phyloP scores from a whole-genome alignment of 2,329 filamentous ascomycete species.

The Penicillium janthinellum region DNA sequence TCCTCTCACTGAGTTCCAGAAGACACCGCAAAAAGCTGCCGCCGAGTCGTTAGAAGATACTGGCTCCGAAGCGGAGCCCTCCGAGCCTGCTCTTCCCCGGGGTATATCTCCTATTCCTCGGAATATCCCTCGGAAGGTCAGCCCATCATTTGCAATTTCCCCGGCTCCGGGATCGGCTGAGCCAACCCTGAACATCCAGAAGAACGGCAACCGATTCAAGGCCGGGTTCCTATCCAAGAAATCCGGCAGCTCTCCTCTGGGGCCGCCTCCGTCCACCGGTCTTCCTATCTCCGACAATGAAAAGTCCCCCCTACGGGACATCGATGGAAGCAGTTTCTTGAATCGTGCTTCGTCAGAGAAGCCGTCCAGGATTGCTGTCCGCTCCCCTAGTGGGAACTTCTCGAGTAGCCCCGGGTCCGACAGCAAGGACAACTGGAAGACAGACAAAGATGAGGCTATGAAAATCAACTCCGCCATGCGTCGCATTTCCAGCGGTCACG shows the following conservation, averaged over 20 bases:
- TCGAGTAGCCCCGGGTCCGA: conserved; percentile 47
- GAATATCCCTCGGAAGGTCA: conserved; percentile 47
- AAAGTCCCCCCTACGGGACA: conserved; percentile 56
- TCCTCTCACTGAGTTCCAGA: conserved; percentile 84
- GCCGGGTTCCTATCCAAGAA: conserved; percentile 79
- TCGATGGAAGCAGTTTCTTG: conserved; percentile 53
- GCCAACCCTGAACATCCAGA: conserved; percentile 62
- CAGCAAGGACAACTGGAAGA: conserved; percentile 50
- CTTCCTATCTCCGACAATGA: conserved; percentile 63
- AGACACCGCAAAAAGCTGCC: conserved; percentile 74
- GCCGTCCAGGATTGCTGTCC: conserved; percentile 41
- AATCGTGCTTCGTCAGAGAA: conserved; percentile 51
- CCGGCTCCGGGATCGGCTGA: conserved; percentile 60
- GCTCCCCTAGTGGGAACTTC: conserved; percentile 43
- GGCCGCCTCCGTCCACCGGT: conserved; percentile 59
- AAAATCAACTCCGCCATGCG: conserved; percentile 60
- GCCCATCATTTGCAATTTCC: conserved; percentile 53
- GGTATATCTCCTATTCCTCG: conserved; percentile 54
- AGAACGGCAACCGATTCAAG: conserved; percentile 78
- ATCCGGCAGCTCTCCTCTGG: conserved; percentile 65
- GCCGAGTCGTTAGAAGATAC: conserved; percentile 60
- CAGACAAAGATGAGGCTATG: conserved; percentile 54
- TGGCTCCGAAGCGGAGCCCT: conserved; percentile 51
- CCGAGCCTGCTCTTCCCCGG: conserved; percentile 47
- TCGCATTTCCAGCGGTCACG: conserved; percentile 52